These are phyloP conservation scores for Mortierella sp. DNA, from an alignment of 371 early-diverging fungal genomes.

Conservation along the genomic window DNA sequence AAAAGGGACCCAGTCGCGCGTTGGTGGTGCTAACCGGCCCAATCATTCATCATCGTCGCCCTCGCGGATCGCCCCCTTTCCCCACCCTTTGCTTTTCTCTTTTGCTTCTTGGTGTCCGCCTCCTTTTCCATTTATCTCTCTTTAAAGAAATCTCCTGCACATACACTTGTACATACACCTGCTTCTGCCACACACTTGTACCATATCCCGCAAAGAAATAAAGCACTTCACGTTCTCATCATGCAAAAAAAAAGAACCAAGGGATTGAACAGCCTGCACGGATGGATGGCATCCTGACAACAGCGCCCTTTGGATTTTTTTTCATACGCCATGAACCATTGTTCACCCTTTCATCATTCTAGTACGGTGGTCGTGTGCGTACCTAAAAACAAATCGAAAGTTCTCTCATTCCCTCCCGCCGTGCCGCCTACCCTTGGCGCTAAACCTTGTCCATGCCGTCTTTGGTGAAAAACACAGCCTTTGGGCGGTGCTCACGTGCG, in stretches of 20 bases:
- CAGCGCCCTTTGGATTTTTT: not conserved
- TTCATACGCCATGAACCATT: not conserved
- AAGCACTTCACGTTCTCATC: not conserved
- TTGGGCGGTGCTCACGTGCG: slow-evolving; percentile 3
- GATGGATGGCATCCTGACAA: not conserved
- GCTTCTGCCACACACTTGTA: not conserved
- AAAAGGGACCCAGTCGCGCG: slow-evolving; percentile 5
- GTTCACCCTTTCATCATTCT: not conserved
- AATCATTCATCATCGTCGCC: not conserved
- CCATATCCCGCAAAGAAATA: not conserved
- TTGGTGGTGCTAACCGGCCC: not conserved
- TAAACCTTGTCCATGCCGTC: not conserved
- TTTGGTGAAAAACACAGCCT: not conserved
- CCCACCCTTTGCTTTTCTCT: not conserved
- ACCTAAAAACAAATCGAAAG: not conserved
- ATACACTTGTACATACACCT: slow-evolving; percentile 1
- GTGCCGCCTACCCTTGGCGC: not conserved
- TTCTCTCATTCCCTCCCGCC: not conserved
- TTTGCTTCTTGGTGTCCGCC: not conserved
- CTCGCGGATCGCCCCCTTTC: not conserved
- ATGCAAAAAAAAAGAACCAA: not conserved
- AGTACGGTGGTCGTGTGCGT: not conserved
- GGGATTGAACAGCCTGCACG: not conserved
- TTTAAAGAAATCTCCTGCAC: not conserved
- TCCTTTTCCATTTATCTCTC: not conserved